A percentile compares a stretch with the other conserved stretches of the same genome.
phyloP scores from a whole-genome alignment of 2,329 filamentous ascomycete species.

The Zarea fungicola region DNA sequence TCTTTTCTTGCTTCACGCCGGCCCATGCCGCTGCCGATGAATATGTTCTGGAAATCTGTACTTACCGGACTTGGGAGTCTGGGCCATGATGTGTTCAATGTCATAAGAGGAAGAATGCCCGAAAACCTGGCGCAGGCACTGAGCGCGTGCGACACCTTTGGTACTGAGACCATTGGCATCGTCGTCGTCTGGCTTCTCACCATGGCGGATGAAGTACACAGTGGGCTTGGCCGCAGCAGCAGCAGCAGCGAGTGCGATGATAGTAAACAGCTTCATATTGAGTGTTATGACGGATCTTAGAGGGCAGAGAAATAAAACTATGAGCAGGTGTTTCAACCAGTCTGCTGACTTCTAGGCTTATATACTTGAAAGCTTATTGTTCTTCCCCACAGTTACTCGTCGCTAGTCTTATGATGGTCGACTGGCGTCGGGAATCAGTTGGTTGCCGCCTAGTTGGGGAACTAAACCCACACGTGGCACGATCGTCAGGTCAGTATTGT shows the following conservation, averaged over 20 bases:
- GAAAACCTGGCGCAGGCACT: constrained; percentile 55
- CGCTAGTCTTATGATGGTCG: neutral
- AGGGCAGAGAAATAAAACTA: neutral
- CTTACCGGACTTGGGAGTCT: constrained; percentile 44
- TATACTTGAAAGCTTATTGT: neutral
- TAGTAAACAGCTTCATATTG: constrained; percentile 19
- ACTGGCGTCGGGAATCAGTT: neutral
- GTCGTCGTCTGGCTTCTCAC: constrained; percentile 53
- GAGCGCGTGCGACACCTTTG: constrained; percentile 49
- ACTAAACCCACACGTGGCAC: constrained; percentile 6
- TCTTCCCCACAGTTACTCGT: neutral
- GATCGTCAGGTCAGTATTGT: constrained; percentile 7
- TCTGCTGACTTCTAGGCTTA: neutral
- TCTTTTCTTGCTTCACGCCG: neutral
- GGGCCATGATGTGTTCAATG: constrained; percentile 54
- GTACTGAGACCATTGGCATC: constrained; percentile 45
- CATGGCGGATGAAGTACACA: constrained; percentile 59
- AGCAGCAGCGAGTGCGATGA: constrained; percentile 18
- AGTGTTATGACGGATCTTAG: neutral
- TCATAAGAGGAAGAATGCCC: constrained; percentile 45
- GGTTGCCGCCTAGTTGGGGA: neutral
- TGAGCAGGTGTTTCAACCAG: neutral
- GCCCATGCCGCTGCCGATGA: no score
- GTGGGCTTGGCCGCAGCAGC: constrained; percentile 33
- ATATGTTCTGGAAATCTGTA: neutral